Evolutionary conservation across 352 stramenopile species (phyloP).

Genomic region (Pythium aquatile): DNA sequence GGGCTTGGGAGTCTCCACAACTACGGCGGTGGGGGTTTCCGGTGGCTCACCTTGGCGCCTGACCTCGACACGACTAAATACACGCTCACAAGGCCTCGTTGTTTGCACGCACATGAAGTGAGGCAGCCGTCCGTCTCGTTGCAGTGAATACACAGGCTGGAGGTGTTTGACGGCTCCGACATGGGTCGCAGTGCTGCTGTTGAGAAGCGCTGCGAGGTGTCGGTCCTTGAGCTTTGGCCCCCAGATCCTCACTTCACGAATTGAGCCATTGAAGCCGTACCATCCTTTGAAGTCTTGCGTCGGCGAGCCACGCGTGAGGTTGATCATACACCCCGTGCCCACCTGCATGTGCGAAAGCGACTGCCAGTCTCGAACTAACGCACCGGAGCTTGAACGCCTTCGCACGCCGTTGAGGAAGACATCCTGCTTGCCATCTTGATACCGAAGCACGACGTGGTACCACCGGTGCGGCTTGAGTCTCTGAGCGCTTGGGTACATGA

Average conservation of each 20-base stretch:
- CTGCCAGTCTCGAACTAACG: constrained; percentile 37
- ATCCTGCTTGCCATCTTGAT: constrained; percentile 19
- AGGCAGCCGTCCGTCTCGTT: constrained; percentile 19
- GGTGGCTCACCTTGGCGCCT: background rate
- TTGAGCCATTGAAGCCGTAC: constrained; percentile 43
- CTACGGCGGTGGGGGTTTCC: background rate
- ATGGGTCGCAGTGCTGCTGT: constrained; percentile 5
- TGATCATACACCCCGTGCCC: constrained; percentile 39
- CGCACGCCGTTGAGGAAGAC: constrained; percentile 22
- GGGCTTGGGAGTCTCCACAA: background rate
- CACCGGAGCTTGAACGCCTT: constrained; percentile 14
- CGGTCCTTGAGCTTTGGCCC: constrained; percentile 19
- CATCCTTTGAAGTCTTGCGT: constrained; percentile 31
- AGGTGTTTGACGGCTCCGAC: constrained; percentile 2
- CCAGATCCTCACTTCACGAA: constrained; percentile 38
- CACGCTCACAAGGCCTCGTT: constrained; percentile 9
- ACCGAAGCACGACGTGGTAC: constrained; percentile 27
- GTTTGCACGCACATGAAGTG: constrained; percentile 21
- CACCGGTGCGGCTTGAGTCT: constrained; percentile 2
- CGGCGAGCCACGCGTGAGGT: constrained; percentile 24
- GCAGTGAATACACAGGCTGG: constrained; percentile 19
- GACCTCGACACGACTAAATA: constrained; percentile 13
- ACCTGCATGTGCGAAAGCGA: constrained; percentile 40
- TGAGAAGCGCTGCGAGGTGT: constrained; percentile 13
- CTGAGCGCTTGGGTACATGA: constrained; percentile 8